Evolutionary conservation across 306 rosid species (phyloP).

Genomic region (Malus sieversii): DNA sequence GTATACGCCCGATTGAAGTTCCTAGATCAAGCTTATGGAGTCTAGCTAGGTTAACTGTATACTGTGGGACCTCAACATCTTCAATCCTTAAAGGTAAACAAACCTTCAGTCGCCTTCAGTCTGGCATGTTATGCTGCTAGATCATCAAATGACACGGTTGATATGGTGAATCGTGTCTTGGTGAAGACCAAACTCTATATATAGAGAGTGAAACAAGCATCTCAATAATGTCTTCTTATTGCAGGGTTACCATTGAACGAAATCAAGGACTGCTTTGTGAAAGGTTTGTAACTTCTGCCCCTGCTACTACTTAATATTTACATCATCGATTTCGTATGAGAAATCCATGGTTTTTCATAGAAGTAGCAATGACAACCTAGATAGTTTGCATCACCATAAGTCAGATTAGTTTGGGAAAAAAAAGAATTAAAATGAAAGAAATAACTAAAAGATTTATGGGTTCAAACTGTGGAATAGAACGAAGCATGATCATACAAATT

Average conservation of each 20-base stretch:
- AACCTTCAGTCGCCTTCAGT: background rate
- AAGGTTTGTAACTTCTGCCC: constrained; percentile 24
- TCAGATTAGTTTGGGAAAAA: background rate
- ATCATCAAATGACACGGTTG: background rate
- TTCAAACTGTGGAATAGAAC: background rate
- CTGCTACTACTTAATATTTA: background rate
- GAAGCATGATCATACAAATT: too few species aligned
- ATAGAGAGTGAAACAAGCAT: background rate
- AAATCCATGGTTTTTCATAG: background rate
- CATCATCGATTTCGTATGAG: background rate
- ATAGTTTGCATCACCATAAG: background rate
- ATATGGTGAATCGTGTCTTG: background rate
- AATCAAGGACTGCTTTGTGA: constrained; percentile 21
- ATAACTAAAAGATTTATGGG: background rate
- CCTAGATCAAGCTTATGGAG: constrained; percentile 44
- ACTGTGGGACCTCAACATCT: constrained; percentile 45
- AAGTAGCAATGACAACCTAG: background rate
- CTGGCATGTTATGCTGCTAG: background rate
- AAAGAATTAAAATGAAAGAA: background rate
- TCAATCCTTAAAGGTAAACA: constrained; percentile 41
- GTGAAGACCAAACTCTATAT: background rate
- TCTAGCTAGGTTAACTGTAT: constrained; percentile 11
- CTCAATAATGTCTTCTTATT: background rate
- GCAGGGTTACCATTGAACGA: constrained; percentile 22
- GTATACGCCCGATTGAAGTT: constrained; percentile 42